A percentile compares a stretch with the other conserved stretches of the same genome.
Conservation (phyloP, 208 protist species). For the Trypanosomatidae sp. region DNA sequence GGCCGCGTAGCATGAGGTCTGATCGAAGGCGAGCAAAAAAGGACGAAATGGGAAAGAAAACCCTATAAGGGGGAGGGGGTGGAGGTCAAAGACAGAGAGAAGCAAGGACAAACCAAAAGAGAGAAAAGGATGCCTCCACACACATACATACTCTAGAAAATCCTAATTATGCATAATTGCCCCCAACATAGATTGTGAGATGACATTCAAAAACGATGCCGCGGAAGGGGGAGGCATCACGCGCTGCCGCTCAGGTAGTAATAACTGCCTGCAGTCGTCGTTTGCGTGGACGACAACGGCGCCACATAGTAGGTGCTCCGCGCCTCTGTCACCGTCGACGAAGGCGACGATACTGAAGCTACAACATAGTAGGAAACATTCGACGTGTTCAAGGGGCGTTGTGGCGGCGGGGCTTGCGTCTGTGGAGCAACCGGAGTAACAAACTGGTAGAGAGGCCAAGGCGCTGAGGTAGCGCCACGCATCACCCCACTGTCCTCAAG, state of each 20-base stretch:
- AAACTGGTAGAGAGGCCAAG: neutral
- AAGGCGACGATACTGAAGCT: neutral
- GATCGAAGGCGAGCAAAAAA: neutral
- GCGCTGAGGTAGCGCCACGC: neutral
- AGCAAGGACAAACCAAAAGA: neutral
- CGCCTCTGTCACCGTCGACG: neutral
- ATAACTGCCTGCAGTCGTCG: neutral
- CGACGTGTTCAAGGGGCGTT: neutral
- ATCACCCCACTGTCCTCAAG: neutral
- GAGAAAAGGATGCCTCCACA: neutral
- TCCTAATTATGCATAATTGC: neutral
- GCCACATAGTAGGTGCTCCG: neutral
- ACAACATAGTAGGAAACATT: neutral
- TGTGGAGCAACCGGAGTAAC: neutral
- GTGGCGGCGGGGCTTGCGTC: neutral
- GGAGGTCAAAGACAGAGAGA: neutral
- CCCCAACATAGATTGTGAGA: neutral
- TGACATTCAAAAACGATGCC: neutral
- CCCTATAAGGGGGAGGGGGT: neutral
- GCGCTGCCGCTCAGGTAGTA: neutral
- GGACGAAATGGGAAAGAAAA: neutral
- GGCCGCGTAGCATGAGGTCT: neutral
- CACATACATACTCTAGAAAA: neutral
- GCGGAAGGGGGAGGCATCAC: neutral
- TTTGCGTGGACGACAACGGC: neutral